These are phyloP conservation scores for Pichia exigua DNA, from an alignment of 805 yeast genomes.

Conservation along the genomic window DNA sequence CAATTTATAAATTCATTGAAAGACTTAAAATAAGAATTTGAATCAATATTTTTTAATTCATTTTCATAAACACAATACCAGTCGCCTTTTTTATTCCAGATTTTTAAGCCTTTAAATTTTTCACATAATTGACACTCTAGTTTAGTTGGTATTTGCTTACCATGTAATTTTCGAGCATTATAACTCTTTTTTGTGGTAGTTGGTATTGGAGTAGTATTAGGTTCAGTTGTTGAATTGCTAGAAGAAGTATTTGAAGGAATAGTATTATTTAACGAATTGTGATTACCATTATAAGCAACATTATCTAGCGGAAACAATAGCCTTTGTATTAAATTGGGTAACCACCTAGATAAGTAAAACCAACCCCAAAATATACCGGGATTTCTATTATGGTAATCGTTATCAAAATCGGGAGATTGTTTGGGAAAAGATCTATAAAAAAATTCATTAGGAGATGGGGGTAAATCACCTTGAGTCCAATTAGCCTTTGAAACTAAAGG, in stretches of 20 bases:
- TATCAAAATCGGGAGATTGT: slow-evolving; percentile 7
- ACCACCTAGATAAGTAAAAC: slow-evolving; percentile 10
- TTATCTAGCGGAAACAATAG: slow-evolving; percentile 5
- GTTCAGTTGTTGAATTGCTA: background rate
- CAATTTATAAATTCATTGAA: slow-evolving; percentile 22
- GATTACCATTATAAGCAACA: background rate
- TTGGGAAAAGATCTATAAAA: slow-evolving; percentile 9
- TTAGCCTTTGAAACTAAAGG: slow-evolving; percentile 8
- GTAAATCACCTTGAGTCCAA: slow-evolving; percentile 7
- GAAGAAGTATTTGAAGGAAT: background rate
- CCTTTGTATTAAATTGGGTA: slow-evolving; percentile 8
- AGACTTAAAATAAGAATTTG: slow-evolving; percentile 16
- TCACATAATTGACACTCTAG: slow-evolving; percentile 26
- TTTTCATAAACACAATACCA: slow-evolving; percentile 24
- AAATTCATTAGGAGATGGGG: slow-evolving; percentile 8
- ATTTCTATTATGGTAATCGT: slow-evolving; percentile 8
- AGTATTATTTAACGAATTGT: background rate
- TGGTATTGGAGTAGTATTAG: background rate
- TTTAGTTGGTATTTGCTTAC: slow-evolving; percentile 26
- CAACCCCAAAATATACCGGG: slow-evolving; percentile 11
- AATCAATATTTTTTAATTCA: slow-evolving; percentile 10
- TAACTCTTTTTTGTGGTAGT: background rate
- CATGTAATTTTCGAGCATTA: slow-evolving; percentile 16
- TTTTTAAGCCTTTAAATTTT: slow-evolving; percentile 18
- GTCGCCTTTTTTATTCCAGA: slow-evolving; percentile 26